Conservation (phyloP, 139 green algal species). For the Dunaliella primolecta region DNA sequence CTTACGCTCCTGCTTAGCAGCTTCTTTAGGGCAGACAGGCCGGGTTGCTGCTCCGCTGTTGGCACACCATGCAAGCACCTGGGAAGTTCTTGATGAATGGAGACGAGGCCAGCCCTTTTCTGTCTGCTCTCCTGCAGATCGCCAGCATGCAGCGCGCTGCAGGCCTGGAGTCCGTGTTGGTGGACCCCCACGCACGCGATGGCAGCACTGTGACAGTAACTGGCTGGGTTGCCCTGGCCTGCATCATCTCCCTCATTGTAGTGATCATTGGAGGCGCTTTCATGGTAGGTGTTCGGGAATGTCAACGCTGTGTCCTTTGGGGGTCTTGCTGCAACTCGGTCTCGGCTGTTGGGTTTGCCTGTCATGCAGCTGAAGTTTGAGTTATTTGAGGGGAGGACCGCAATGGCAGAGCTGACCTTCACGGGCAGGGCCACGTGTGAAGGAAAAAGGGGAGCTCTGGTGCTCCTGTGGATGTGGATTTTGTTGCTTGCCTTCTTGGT, state of each 20-base stretch:
- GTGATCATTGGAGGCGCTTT: constrained; percentile 46
- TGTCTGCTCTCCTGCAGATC: too few relatives aligned
- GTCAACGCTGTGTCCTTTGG: not conserved
- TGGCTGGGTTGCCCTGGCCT: constrained; percentile 64
- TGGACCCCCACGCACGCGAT: constrained; percentile 48
- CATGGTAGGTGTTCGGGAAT: constrained; percentile 1
- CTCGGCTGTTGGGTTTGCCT: too few relatives aligned
- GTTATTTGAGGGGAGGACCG: not conserved
- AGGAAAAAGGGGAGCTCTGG: too few relatives aligned
- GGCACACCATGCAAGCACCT: too few relatives aligned
- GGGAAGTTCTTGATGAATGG: too few relatives aligned
- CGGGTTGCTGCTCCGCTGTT: too few relatives aligned
- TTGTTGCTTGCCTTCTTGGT: too few relatives aligned
- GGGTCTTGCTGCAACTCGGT: too few relatives aligned
- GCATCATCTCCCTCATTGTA: constrained; percentile 55
- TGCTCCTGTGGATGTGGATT: too few relatives aligned
- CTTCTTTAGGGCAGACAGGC: too few relatives aligned
- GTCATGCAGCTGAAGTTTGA: too few relatives aligned
- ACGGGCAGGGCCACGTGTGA: not conserved
- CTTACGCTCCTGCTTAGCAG: not conserved
- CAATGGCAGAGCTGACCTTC: not conserved
- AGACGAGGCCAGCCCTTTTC: too few relatives aligned
- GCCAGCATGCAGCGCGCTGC: constrained; percentile 49
- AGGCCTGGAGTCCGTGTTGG: constrained; percentile 45
- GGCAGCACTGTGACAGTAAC: constrained; percentile 65